Evolutionary conservation across 371 early-diverging fungal genomes (phyloP), one percentile per base, ranked within the genome.

Genomic region (Conidiobolus incongruus): DNA sequence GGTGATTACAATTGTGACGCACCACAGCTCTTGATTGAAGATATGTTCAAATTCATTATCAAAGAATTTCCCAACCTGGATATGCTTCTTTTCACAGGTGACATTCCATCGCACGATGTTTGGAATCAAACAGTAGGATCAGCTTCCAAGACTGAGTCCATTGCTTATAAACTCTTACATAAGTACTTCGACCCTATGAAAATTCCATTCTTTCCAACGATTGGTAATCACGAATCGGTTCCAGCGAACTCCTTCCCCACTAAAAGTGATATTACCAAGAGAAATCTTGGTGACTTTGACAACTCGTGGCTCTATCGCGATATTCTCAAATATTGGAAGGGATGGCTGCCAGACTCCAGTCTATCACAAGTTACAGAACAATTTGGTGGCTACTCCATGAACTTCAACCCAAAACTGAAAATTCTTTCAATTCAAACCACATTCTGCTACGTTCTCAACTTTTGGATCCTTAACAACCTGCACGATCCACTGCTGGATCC

Each of bases 211-310:
- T 40, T 48, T 8, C 44, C 45, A 29, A 29, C 49, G 19, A 38
- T 52, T 32, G 52, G 52, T 15, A 52, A 52, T 44, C 52, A 52
- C 29, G 52, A 52, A 35, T 10, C 39, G 2, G 38, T 44, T 3
- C 48, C 49, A 11, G 48, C 49, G 5, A 52, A 52, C 29, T 43
- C 36, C 17, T 52, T 52, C 15, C 45, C 51, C 13, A 29, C 49
- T 10, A 20, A 7, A 13, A 39, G 13, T 20, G 6, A 20, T 12
- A 26, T 28, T 32, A 17, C 4, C 28, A 15, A 28, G 8, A 28
- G 22, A 31, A 21, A 17, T 4, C 21, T 26, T 8, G 31, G 19
- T 17, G 41, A n/a, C 20, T 17, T 6, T 15, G 23, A 8, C 32
- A 12, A 31, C 19, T n/a, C n/a, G n/a, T n/a, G n/a, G n/a, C 30